phyloP scores from a whole-genome alignment of 805 yeast genomes.

The Candida boleticola region DNA sequence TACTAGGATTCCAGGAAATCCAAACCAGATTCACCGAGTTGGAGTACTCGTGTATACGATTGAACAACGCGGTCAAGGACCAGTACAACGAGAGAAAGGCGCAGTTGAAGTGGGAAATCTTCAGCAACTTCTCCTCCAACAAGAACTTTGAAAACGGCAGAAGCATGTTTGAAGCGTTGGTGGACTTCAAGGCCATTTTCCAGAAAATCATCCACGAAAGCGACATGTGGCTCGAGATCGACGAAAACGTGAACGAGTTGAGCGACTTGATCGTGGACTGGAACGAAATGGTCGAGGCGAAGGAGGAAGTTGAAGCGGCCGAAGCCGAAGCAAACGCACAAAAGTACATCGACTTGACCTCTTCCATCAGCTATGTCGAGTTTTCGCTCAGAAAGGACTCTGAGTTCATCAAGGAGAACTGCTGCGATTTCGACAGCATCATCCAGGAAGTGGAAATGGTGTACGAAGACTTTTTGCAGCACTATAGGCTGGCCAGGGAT shows the following conservation, averaged over 20 bases:
- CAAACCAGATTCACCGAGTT: conserved; percentile 3
- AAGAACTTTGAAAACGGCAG: conserved; percentile 14
- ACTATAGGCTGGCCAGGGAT: conserved; percentile 2
- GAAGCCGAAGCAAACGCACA: background rate
- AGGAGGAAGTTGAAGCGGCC: conserved; percentile 1
- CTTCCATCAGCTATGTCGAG: conserved; percentile 5
- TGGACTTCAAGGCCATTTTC: conserved; percentile 8
- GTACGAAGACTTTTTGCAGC: conserved; percentile 10
- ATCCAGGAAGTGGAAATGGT: conserved; percentile 9
- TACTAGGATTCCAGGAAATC: conserved; percentile 4
- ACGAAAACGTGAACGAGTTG: conserved; percentile 6
- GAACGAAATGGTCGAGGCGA: conserved; percentile 4
- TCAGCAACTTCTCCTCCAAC: conserved; percentile 8
- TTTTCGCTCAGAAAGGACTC: conserved; percentile 6
- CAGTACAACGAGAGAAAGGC: conserved; percentile 7
- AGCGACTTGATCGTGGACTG: conserved; percentile 10
- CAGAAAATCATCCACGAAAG: conserved; percentile 5
- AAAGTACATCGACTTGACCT: background rate
- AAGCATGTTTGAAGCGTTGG: conserved; percentile 14
- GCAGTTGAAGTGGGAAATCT: conserved; percentile 9
- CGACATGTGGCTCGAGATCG: conserved; percentile 4
- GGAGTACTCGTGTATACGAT: conserved; percentile 2
- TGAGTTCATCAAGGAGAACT: conserved; percentile 9
- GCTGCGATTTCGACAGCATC: conserved; percentile 7
- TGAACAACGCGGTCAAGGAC: conserved; percentile 7